Conservation (phyloP, 768 basidiomycete species). For the Termitomyces sp. region DNA sequence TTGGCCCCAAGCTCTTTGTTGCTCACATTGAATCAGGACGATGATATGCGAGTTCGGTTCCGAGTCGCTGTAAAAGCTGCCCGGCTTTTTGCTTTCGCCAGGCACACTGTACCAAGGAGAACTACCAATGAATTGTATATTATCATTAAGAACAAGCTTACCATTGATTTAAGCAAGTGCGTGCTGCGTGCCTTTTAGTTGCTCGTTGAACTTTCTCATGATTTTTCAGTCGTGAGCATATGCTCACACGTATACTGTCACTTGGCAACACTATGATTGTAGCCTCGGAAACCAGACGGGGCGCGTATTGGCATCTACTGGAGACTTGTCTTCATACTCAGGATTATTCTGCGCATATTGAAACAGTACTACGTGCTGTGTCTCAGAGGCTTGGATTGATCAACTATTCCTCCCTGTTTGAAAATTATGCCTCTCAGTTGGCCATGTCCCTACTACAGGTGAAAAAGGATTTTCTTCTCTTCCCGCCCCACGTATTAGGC, state of each 20-base stretch:
- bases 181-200: constrained; percentile 22
- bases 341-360: constrained; percentile 33
- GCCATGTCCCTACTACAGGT: constrained; percentile 57
- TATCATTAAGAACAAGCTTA: constrained; percentile 33
- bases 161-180: constrained; percentile 43
- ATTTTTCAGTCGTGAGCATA: constrained; percentile 57
- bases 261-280: constrained; percentile 76
- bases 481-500: constrained; percentile 74
- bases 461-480: constrained; percentile 45
- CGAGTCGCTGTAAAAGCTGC: constrained; percentile 65
- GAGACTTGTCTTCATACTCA: constrained; percentile 50
- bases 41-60: constrained; percentile 82
- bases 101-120: constrained; percentile 17
- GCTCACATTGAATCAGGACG: constrained; percentile 52
- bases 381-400: constrained; percentile 63
- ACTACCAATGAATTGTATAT: constrained; percentile 38
- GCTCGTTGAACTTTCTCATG: not conserved
- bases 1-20: constrained; percentile 40
- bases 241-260: constrained; percentile 66
- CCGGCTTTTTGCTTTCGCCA: constrained; percentile 50
- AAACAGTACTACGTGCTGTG: constrained; percentile 54
- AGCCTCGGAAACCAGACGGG: constrained; percentile 70
- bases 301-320: constrained; percentile 84
- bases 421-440: constrained; percentile 73
- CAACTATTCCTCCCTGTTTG: constrained; percentile 59